Base-by-base conservation (phyloP, 1,284 basidiomycete genomes). In the Pterula multifida region DNA sequence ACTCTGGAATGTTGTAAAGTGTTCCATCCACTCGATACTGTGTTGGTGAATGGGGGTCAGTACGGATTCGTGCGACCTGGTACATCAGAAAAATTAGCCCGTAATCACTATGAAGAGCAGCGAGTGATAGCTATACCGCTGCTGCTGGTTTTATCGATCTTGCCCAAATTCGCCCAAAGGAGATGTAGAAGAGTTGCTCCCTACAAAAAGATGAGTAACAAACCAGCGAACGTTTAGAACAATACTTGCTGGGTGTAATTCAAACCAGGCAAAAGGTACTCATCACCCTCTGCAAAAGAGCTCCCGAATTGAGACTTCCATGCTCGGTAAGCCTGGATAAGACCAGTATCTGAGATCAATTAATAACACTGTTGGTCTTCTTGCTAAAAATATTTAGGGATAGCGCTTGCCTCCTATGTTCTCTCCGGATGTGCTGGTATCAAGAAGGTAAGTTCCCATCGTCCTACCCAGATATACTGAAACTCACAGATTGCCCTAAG, bases 131-230 rank as follows among this genome's bases (percentile, higher is more conserved):
- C 75, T 58, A n/a, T 55, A 81, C 81, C 23, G 79, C 80, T n/a
- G 83, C 77, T 50, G 77, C 80, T n/a, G 83, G 75, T 55, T 81
- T 85, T 65, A 85, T 81, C 54, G 76, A 78, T 58, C 77, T 72
- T 0, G 81, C 85, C 86, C 86, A 91, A 13, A 81, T 78, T 24
- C 80, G 76, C 26, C 72, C 91, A 60, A 87, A 94, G 1, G 89
- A 79, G 52, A 95, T 79, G 71, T 92, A 94, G 70, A 94, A 95
- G 28, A 94, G 67, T 69, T 95, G 91, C 47, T 94, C 91, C 52
- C 85, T 88, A 22, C 21, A 42, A 6, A 17, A 6, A 4, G 17
- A 9, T 25, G 21, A 26, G 49, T 15, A 26, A 28, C 17, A 47
- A 21, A n/a, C n/a, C n/a, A 21, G 45, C 12, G 28, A 26, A 19